Percentiles rank a stretch among this genome's conserved stretches.
Evolutionary conservation across 1,284 basidiomycete species (phyloP).

Genomic region (Pyrrhoderma lamaoense): DNA sequence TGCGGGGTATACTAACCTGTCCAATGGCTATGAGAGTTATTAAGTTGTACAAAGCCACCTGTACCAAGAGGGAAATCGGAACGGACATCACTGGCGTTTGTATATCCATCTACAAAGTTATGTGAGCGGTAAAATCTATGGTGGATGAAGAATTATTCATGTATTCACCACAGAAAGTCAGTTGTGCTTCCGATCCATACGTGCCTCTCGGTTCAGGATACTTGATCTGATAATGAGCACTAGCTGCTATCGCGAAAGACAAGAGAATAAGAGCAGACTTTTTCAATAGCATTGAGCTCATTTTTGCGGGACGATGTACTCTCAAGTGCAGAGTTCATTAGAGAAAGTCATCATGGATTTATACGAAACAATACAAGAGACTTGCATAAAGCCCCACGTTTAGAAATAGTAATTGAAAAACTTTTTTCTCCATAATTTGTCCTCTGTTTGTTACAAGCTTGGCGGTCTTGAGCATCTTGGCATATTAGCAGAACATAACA

Average conservation of each 20-base stretch:
- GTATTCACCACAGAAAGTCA: slow-evolving; percentile 40
- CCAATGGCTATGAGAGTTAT: slow-evolving; percentile 34
- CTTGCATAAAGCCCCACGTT: slow-evolving; percentile 1
- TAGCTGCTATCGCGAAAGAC: slow-evolving; percentile 31
- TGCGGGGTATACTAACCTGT: slow-evolving; percentile 27
- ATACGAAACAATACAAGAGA: no score
- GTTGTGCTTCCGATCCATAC: slow-evolving; percentile 45
- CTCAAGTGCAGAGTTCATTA: no score
- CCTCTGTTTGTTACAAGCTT: neutral
- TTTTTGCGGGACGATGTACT: no score
- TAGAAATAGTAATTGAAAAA: slow-evolving; percentile 22
- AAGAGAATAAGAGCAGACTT: neutral
- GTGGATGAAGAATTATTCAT: neutral
- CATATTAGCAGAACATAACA: no score
- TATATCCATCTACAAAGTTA: slow-evolving; percentile 39
- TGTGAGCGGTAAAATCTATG: neutral
- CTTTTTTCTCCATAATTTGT: slow-evolving; percentile 28
- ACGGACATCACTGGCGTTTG: slow-evolving; percentile 35
- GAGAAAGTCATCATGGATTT: no score
- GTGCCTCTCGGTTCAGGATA: slow-evolving; percentile 50
- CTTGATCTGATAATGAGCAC: slow-evolving; percentile 55
- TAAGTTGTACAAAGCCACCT: slow-evolving; percentile 36
- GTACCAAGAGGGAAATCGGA: slow-evolving; percentile 47
- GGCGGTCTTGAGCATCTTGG: slow-evolving; percentile 1
- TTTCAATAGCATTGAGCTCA: no score